Base-by-base conservation (phyloP, 164 flowering plant species). In the Berberis vulgaris region DNA sequence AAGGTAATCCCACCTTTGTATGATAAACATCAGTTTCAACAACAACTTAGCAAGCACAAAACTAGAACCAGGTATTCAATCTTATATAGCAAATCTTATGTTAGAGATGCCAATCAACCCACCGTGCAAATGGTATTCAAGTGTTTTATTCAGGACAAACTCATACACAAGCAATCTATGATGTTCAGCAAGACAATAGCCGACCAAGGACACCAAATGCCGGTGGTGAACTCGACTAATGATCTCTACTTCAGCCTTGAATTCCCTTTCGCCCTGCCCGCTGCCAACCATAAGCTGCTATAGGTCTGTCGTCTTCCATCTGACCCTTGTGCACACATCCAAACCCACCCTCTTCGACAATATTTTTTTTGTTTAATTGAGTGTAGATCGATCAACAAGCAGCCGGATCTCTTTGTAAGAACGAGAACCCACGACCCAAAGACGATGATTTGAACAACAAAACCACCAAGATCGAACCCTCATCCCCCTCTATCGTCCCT, bases 361-460 rank as follows among this genome's bases (percentile, higher is more conserved):
- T 45, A 8, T 13, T 68, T 47, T 8, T 5, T 54, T 54, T 62
- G 2, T 6, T 41, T 2, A n/a, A 41, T 12, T 61, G 45, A 13
- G 54, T 65, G 45, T 80, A 94, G 98, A 88, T 94, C 66, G 97
- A 94, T 67, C 96, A 90, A 75, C 91, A 86, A 87, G 98, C 98
- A 45, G 97, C 96, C 39, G 96, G 87, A 57, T 87, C 97, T 58
- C 84, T 94, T 4, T 53, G 78, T 6, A 88, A 88, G 79, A 70
- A 74, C 45, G 95, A 94, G 58, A 78, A 49, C 67, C 72, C 71
- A 50, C 73, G 50, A 61, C 67, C 79, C 0, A 84, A 77, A 57
- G 82, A 70, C 2, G 85, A 78, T 57, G 81, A 72, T 3, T 49
- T 65, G 2, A 61, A 66, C 52, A 7, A 66, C 6, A 76, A 63